phyloP scores from a whole-genome alignment of 768 basidiomycete species.

The Tremella yokohamensis region DNA sequence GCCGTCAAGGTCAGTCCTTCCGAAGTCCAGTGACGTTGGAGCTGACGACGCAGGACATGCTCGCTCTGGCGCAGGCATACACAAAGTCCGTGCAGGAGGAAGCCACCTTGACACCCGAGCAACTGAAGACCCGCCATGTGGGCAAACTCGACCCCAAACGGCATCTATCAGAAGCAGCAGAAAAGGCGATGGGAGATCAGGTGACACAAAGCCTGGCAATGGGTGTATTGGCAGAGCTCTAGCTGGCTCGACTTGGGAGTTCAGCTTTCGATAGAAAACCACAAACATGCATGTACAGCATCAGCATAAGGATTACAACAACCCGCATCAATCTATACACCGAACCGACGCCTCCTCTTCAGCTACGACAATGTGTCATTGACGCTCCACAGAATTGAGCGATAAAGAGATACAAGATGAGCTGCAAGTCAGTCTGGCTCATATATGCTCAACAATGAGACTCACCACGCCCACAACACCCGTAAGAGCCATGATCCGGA shows the following conservation, averaged over 20 bases:
- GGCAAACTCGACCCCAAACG: conserved; percentile 98
- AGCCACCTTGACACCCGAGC: conserved; percentile 85
- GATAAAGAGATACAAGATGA: conserved; percentile 72
- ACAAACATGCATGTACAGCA: conserved; percentile 7
- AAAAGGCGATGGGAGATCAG: conserved; percentile 96
- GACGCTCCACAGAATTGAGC: conserved; percentile 87
- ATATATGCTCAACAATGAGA: conserved; percentile 42
- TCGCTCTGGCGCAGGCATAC: conserved; percentile 84
- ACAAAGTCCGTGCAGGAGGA: conserved; percentile 98
- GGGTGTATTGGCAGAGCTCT: conserved; percentile 89
- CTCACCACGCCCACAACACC: conserved; percentile 58
- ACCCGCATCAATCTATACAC: not conserved
- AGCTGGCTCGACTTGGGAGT: conserved; percentile 14
- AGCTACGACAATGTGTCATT: conserved; percentile 61
- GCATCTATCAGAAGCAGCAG: conserved; percentile 94
- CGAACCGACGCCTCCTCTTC: too few species aligned
- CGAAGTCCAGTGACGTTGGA: not conserved
- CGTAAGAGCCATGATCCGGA: conserved; percentile 56
- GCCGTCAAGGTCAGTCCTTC: conserved; percentile 75
- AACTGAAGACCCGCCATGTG: conserved; percentile 94
- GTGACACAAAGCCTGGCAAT: conserved; percentile 93
- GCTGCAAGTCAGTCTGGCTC: conserved; percentile 6
- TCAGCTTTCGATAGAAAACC: not conserved
- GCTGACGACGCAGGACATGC: conserved; percentile 69
- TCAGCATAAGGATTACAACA: not conserved